phyloP scores from a whole-genome alignment of 768 basidiomycete species.

The Podaxis rugospora region DNA sequence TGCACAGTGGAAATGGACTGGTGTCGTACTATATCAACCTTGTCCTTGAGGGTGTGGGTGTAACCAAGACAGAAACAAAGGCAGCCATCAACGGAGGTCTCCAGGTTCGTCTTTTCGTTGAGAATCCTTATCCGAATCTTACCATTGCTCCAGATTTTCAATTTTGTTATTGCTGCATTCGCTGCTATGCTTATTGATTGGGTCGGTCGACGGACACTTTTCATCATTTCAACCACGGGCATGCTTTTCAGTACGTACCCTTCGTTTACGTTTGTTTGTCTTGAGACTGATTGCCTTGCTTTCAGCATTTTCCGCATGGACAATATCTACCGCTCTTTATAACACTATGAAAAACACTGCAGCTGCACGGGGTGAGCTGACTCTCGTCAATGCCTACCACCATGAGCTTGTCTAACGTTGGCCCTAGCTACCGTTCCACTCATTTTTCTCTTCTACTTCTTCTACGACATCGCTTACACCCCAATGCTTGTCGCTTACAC shows the following conservation, averaged over 20 bases:
- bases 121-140: not conserved
- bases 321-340: constrained; percentile 43
- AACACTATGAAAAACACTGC: constrained; percentile 32
- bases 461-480: constrained; percentile 70
- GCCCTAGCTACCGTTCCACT: constrained; percentile 54
- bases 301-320: constrained; percentile 55
- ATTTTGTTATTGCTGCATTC: constrained; percentile 51
- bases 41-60: constrained; percentile 61
- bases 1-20: constrained; percentile 56
- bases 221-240: constrained; percentile 57
- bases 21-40: constrained; percentile 73
- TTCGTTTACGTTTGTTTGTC: not conserved
- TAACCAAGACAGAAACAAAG: constrained; percentile 46
- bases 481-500: constrained; percentile 62
- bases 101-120: constrained; percentile 33
- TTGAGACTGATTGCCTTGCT: not conserved
- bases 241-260: constrained; percentile 42
- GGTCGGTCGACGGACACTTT: constrained; percentile 65
- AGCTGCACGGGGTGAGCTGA: constrained; percentile 34
- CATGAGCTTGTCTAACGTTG: not conserved
- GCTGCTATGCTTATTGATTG: constrained; percentile 65
- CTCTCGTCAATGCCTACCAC: not conserved
- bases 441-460: constrained; percentile 55
- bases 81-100: constrained; percentile 59
- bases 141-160: constrained; percentile 43